Evolutionary conservation across 768 basidiomycete genomes (phyloP).

Genomic region (Chiua virens): DNA sequence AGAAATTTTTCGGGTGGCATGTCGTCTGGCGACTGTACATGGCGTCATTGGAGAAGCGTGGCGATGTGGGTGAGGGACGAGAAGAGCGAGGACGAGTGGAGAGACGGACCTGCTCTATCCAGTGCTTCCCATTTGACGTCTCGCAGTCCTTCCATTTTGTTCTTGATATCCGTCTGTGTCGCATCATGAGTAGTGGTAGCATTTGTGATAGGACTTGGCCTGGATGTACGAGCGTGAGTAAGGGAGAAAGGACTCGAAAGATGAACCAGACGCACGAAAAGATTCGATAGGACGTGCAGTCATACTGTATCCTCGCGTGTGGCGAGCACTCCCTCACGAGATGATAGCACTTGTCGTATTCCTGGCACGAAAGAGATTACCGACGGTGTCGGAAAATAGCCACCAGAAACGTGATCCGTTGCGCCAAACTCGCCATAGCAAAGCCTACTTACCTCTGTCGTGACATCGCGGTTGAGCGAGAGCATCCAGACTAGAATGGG

Average conservation of each 20-base stretch:
- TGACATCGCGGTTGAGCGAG: constrained; percentile 72
- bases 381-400: not conserved
- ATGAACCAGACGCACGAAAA: too few species aligned
- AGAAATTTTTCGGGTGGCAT: constrained; percentile 64
- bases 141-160: constrained; percentile 69
- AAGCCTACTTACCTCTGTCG: constrained; percentile 42
- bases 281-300: constrained; percentile 60
- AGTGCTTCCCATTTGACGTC: constrained; percentile 67
- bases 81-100: not conserved
- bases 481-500: constrained; percentile 82
- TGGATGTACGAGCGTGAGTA: constrained; percentile 24
- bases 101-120: constrained; percentile 73
- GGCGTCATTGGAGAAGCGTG: not conserved
- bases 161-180: constrained; percentile 76
- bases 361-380: constrained; percentile 40
- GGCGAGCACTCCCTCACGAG: constrained; percentile 62
- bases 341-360: constrained; percentile 68
- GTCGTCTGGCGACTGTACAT: constrained; percentile 49
- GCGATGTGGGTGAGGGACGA: not conserved
- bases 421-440: not conserved
- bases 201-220: constrained; percentile 72
- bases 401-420: not conserved
- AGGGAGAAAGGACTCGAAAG: constrained; percentile 56
- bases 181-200: constrained; percentile 83
- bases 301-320: constrained; percentile 52